Conservation (phyloP, 1,284 basidiomycete species). For the Filobasidium uniguttulatum region DNA sequence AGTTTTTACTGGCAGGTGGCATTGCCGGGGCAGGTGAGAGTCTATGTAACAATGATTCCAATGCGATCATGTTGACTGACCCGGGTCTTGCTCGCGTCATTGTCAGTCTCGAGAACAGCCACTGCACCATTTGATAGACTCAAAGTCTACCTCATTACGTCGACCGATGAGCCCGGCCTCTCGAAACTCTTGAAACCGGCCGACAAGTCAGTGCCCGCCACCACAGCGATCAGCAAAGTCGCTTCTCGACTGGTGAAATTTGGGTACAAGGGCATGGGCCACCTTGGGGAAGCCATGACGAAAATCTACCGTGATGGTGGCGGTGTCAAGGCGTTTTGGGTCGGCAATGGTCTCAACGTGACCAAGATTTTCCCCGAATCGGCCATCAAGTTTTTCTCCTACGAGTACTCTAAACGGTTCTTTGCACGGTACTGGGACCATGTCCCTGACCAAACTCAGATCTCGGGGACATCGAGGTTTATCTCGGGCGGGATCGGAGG, state of each 20-base stretch:
- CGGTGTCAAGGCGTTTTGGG: constrained; percentile 83
- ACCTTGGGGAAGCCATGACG: constrained; percentile 56
- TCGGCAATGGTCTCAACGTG: constrained; percentile 44
- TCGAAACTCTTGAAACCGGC: too few relatives aligned
- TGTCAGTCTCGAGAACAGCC: constrained; percentile 75
- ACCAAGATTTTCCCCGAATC: constrained; percentile 93
- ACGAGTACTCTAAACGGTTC: constrained; percentile 87
- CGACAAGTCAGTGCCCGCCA: too few relatives aligned
- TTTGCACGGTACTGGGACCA: constrained; percentile 85
- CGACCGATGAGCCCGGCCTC: too few relatives aligned
- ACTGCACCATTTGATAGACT: constrained; percentile 96
- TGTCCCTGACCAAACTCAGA: constrained; percentile 76
- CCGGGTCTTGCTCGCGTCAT: constrained; percentile 8
- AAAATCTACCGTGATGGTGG: constrained; percentile 75
- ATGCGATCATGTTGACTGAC: not conserved
- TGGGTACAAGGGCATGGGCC: constrained; percentile 44
- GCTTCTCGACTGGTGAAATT: constrained; percentile 16
- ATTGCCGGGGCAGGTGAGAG: constrained; percentile 74
- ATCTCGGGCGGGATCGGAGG: constrained; percentile 91
- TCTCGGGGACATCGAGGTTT: constrained; percentile 84
- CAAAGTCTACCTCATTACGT: constrained; percentile 93
- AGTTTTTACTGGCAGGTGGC: constrained; percentile 85
- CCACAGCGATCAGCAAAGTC: constrained; percentile 13
- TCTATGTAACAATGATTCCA: not conserved
- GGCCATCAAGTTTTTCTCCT: constrained; percentile 95